phyloP scores from a whole-genome alignment of 2,329 filamentous ascomycete species.

The Diplodia intermedia region DNA sequence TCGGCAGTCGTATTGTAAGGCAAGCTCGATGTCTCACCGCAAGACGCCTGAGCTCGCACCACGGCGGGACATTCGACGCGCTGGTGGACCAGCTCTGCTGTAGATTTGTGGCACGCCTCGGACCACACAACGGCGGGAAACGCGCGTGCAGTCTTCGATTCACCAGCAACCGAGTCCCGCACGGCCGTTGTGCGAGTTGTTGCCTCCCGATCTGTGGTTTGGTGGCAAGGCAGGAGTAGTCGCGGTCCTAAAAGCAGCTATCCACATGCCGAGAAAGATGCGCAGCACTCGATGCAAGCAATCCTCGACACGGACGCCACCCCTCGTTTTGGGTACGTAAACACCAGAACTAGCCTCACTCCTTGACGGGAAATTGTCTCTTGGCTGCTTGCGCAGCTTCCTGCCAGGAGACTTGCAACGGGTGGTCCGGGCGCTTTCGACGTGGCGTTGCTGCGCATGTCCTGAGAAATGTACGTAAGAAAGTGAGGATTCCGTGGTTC shows the following conservation, averaged over 20 bases:
- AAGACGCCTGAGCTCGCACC: slow-evolving; percentile 3
- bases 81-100: neutral
- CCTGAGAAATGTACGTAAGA: slow-evolving; percentile 21
- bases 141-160: neutral
- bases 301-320: slow-evolving; percentile 11
- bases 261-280: slow-evolving; percentile 21
- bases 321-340: slow-evolving; percentile 20
- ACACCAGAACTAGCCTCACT: neutral
- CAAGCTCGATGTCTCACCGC: neutral
- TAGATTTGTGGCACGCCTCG: neutral
- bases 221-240: slow-evolving; percentile 11
- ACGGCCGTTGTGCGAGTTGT: neutral
- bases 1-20: neutral
- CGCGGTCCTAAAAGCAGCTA: slow-evolving; percentile 7
- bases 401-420: neutral
- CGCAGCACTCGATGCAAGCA: slow-evolving; percentile 15
- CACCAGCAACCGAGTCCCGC: neutral
- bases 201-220: slow-evolving; percentile 4
- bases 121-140: too few relatives aligned
- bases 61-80: neutral
- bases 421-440: slow-evolving; percentile 6
- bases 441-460: neutral
- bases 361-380: slow-evolving; percentile 10
- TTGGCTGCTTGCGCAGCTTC: slow-evolving; percentile 6
- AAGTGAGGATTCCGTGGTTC: slow-evolving; percentile 19